These are phyloP conservation scores for Tulasnella sp. DNA, from an alignment of 768 basidiomycete species.

Conservation along the genomic window DNA sequence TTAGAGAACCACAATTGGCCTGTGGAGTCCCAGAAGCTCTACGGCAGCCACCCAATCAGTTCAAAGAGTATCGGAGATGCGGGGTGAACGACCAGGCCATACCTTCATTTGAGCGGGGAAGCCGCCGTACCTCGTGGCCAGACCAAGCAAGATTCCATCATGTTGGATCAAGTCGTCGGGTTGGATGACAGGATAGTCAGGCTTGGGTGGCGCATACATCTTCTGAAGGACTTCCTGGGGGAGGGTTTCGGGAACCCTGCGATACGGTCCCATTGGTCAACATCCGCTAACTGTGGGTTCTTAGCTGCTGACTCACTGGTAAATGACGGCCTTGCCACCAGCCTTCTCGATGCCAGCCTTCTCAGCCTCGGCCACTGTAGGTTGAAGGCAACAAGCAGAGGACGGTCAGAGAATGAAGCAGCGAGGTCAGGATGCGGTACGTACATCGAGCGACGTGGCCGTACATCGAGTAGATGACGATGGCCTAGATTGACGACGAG, in stretches of 20 bases:
- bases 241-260: slow-evolving; percentile 69
- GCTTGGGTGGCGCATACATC: slow-evolving; percentile 63
- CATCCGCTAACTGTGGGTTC: not conserved
- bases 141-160: slow-evolving; percentile 65
- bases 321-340: slow-evolving; percentile 36
- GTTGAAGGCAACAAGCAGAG: slow-evolving; percentile 19
- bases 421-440: not conserved
- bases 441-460: not conserved
- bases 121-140: slow-evolving; percentile 71
- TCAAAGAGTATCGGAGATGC: not conserved
- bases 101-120: slow-evolving; percentile 53
- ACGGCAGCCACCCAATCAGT: not conserved
- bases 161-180: slow-evolving; percentile 42
- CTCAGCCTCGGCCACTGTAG: slow-evolving; percentile 45
- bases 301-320: slow-evolving; percentile 30
- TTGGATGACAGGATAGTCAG: slow-evolving; percentile 53
- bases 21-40: slow-evolving; percentile 59
- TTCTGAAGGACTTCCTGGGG: slow-evolving; percentile 47
- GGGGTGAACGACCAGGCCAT: not conserved
- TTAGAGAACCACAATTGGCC: slow-evolving; percentile 52
- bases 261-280: not conserved
- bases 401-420: not conserved
- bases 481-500: not conserved
- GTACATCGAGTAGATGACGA: slow-evolving; percentile 8
- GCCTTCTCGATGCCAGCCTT: slow-evolving; percentile 34